Conservation (phyloP, 2,329 filamentous ascomycete species). For the Hortaea sp. region DNA sequence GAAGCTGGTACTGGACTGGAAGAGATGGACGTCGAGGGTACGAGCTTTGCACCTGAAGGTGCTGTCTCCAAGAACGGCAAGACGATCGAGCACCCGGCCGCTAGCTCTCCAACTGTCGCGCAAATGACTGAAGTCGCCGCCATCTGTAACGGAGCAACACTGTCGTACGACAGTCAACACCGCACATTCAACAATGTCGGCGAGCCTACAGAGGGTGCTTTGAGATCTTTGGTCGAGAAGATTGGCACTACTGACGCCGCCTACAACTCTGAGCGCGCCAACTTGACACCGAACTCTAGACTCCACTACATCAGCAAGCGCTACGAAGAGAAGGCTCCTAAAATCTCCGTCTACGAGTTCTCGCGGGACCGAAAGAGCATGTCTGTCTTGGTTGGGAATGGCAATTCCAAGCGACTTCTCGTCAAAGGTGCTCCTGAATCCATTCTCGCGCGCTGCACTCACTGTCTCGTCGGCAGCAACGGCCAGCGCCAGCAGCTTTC, state of each 20-base stretch:
- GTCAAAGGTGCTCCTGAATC: conserved; percentile 96
- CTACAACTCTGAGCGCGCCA: conserved; percentile 43
- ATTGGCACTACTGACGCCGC: conserved; percentile 67
- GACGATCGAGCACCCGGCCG: conserved; percentile 55
- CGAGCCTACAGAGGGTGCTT: conserved; percentile 88
- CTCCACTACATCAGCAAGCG: conserved; percentile 74
- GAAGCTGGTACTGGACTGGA: conserved; percentile 64
- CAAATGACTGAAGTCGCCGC: conserved; percentile 63
- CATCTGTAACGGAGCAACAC: conserved; percentile 79
- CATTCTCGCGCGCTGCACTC: conserved; percentile 82
- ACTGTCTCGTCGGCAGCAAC: conserved; percentile 64
- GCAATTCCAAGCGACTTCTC: conserved; percentile 64
- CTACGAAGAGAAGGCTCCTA: conserved; percentile 67
- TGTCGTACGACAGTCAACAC: conserved; percentile 71
- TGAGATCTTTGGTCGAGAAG: conserved; percentile 88
- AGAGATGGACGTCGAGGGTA: conserved; percentile 83
- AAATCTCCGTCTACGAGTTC: conserved; percentile 87
- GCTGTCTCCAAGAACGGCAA: conserved; percentile 58
- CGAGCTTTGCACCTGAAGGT: conserved; percentile 80
- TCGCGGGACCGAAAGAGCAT: conserved; percentile 98
- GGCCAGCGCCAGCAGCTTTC: conserved; percentile 68
- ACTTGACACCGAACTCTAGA: conserved; percentile 45
- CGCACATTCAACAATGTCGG: conserved; percentile 72
- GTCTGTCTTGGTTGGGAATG: conserved; percentile 79
- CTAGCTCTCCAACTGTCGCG: conserved; percentile 63